Conservation (phyloP, 2,329 filamentous ascomycete species). For the Thelonectria discophora region DNA sequence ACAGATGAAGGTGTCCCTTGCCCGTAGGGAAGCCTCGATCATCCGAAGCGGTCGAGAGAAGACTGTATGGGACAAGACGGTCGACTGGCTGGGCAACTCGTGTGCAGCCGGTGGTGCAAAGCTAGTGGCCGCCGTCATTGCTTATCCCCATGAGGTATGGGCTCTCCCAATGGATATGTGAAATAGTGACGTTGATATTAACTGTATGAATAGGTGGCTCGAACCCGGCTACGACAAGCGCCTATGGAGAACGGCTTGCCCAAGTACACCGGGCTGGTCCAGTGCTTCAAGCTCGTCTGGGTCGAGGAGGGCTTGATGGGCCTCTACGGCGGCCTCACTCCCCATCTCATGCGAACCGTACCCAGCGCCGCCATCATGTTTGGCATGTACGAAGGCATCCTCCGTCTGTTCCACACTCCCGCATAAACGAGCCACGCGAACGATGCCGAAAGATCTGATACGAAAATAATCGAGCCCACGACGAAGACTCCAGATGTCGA, state of each 20-base stretch:
- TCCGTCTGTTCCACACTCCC: constrained; percentile 56
- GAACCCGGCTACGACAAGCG: constrained; percentile 85
- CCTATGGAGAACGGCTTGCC: constrained; percentile 75
- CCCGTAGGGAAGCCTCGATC: constrained; percentile 67
- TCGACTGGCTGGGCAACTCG: constrained; percentile 82
- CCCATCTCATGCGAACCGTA: constrained; percentile 89
- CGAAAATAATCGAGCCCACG: background rate
- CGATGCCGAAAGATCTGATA: background rate
- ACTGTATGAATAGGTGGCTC: constrained; percentile 67
- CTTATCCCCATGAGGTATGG: constrained; percentile 90
- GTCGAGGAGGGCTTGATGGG: constrained; percentile 87
- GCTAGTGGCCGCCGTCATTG: constrained; percentile 81
- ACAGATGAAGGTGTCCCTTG: constrained; percentile 82
- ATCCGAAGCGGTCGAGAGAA: constrained; percentile 67
- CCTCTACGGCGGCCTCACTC: constrained; percentile 89
- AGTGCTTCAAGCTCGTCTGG: constrained; percentile 89
- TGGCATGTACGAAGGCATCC: constrained; percentile 78
- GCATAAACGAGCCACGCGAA: constrained; percentile 37
- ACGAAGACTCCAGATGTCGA: background rate
- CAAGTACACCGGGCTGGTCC: constrained; percentile 88
- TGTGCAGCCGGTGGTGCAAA: constrained; percentile 85
- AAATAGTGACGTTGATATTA: background rate
- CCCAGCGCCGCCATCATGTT: constrained; percentile 97
- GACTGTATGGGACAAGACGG: constrained; percentile 76
- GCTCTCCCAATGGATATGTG: background rate